phyloP scores from a whole-genome alignment of 140 eudicot genomes.

The Ambrosia hybrid region DNA sequence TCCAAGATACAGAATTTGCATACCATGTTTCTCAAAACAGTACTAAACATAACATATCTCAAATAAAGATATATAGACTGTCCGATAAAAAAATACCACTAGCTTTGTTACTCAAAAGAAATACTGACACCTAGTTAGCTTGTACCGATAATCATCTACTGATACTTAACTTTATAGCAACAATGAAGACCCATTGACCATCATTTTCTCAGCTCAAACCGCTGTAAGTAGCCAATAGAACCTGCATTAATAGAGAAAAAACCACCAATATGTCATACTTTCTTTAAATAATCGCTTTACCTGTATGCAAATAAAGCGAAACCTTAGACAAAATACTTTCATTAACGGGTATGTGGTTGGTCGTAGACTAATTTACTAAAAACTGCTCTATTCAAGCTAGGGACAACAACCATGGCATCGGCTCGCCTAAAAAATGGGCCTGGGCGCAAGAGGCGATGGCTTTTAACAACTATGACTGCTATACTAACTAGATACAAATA shows the following conservation, averaged over 20 bases:
- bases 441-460: no score
- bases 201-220: constrained; percentile 3
- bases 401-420: not conserved
- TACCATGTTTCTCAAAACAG: constrained; percentile 15
- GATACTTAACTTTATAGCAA: not conserved
- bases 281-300: not conserved
- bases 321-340: not conserved
- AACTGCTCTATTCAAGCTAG: not conserved
- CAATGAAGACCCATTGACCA: not conserved
- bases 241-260: constrained; percentile 1
- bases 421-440: no score
- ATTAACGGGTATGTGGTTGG: not conserved
- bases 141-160: not conserved
- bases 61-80: no score
- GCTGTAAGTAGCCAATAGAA: constrained; percentile 1
- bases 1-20: not conserved
- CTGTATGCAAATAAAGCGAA: not conserved
- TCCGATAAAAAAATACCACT: constrained; percentile 8
- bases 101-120: not conserved
- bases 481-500: no score
- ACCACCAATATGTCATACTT: constrained; percentile 1
- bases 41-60: constrained; percentile 1
- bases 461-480: no score
- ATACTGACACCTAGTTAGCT: not conserved
- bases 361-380: not conserved